These are phyloP conservation scores for Penicillium turbatum DNA, from an alignment of 495 filamentous ascomycete species.

Conservation along the genomic window DNA sequence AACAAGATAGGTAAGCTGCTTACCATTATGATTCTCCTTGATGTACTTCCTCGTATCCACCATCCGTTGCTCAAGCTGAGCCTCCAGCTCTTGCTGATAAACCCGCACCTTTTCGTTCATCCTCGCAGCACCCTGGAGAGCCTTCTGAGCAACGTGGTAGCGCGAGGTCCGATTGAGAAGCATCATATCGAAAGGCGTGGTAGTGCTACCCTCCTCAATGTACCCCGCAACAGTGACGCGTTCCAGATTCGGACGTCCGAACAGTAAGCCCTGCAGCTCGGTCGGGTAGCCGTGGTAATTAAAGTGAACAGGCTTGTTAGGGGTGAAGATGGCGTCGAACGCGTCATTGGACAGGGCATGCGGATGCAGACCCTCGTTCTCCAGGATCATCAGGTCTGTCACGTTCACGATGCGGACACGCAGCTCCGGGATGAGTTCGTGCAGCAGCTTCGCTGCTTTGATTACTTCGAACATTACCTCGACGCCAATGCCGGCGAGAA, in stretches of 20 bases:
- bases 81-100: conserved; percentile 43
- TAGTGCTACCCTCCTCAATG: conserved; percentile 66
- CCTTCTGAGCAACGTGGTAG: conserved; percentile 58
- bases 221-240: conserved; percentile 60
- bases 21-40: conserved; percentile 46
- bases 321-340: conserved; percentile 60
- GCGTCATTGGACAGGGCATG: conserved; percentile 52
- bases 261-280: conserved; percentile 61
- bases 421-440: conserved; percentile 48
- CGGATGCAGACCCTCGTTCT: conserved; percentile 56
- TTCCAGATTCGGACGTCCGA: conserved; percentile 50
- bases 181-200: conserved; percentile 75
- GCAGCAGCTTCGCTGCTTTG: conserved; percentile 56
- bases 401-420: conserved; percentile 66
- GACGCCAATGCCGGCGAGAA: conserved; percentile 65
- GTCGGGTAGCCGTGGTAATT: conserved; percentile 69
- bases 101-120: conserved; percentile 48
- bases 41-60: conserved; percentile 55
- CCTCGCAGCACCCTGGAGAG: conserved; percentile 47
- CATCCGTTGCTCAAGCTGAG: conserved; percentile 48
- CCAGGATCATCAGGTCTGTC: conserved; percentile 68
- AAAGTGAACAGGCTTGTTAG: conserved; percentile 55
- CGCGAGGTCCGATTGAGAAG: conserved; percentile 58
- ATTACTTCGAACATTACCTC: conserved; percentile 70
- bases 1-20: conserved; percentile 4